Base-by-base conservation (phyloP, 257 asterid species). In the Ophiorrhiza pumila region DNA sequence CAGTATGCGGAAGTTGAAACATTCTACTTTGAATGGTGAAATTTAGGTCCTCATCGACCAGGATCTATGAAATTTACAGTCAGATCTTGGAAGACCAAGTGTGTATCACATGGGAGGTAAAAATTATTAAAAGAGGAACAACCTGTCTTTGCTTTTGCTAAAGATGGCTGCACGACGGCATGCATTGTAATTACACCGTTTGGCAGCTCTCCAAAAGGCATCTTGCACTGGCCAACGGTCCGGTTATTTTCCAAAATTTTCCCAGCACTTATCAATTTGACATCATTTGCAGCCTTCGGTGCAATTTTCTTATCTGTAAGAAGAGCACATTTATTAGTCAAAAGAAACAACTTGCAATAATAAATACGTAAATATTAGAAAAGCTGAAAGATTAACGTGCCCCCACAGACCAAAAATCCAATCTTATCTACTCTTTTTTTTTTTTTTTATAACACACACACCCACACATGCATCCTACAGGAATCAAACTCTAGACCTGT, bases 91-190 rank as follows among this genome's bases (percentile, higher is more conserved):
- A 49, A 18, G 32, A 64, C 46, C 47, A 41, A 18, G 43, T 29
- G 9, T 11, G 41, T 52, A 74, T 39, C 29, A 46, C 25, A 74
- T 25, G 15, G 27, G 52, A n/a, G 62, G 52, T 63, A 68, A 47
- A 65, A 42, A 11, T 47, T 12, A 2, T 18, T 65, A 56, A 45
- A 69, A 70, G 77, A 67, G 60, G 56, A 60, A 67, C 58, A 46
- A 92, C 98, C 96, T 80, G 93, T 86, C 74, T 87, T 92, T 47
- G 83, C 85, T 84, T 87, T 92, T 32, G 91, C 86, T 71, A 90
- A 55, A 77, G 98, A 85, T 72, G 93, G 93, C 82, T 92, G 97
- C 60, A 90, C 96, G 74, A 90, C 98, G 76, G 93, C 97, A 74
- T 90, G 98, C 98, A 90, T 89, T 65, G 93, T 90, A 72, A 90